Conservation (phyloP, 768 basidiomycete species). For the Leccinum barrowsii region DNA sequence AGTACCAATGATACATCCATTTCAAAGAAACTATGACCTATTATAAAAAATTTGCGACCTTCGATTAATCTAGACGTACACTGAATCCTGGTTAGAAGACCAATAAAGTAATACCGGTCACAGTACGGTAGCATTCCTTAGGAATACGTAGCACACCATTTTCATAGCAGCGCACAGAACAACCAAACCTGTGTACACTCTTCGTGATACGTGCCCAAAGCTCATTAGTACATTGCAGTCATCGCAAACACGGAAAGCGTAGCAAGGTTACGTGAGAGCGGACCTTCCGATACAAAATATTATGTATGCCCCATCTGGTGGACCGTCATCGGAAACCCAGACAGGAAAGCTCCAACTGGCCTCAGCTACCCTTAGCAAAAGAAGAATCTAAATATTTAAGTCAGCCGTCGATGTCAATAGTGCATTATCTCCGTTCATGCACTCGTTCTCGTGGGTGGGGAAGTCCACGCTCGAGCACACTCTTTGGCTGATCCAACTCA, state of each 20-base stretch:
- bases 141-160: background rate
- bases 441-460: constrained; percentile 1
- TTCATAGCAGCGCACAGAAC: background rate
- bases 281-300: background rate
- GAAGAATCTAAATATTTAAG: constrained; percentile 10
- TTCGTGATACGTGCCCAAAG: background rate
- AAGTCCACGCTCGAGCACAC: constrained; percentile 9
- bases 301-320: background rate
- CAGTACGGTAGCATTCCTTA: background rate
- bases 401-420: constrained; percentile 12
- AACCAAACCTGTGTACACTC: background rate
- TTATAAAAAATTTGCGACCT: background rate
- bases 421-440: constrained; percentile 4
- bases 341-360: background rate
- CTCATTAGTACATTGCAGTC: constrained; percentile 8
- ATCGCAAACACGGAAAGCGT: constrained; percentile 10
- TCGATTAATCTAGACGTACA: background rate
- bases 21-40: background rate
- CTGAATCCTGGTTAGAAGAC: background rate
- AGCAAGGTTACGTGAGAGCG: background rate
- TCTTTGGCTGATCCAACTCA: constrained; percentile 38
- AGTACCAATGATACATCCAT: background rate
- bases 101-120: background rate
- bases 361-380: background rate
- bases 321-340: background rate